phyloP scores from a whole-genome alignment of 164 flowering plant genomes.

The Buxus sempervirens region DNA sequence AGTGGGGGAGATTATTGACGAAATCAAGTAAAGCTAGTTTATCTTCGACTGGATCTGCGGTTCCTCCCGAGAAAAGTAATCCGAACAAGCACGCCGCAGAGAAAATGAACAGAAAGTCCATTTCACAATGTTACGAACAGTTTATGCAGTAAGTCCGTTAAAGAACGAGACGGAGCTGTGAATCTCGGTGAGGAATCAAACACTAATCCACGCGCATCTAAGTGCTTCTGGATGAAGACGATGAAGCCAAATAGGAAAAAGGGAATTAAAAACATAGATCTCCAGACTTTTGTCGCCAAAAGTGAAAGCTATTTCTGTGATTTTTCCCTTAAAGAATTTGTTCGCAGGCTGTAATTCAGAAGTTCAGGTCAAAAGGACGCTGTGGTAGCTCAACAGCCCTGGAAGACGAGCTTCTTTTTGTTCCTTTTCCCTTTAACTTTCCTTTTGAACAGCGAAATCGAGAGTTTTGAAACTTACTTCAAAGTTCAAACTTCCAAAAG shows the following conservation, averaged over 20 bases:
- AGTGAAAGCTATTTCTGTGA: conserved; percentile 10
- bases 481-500: no score
- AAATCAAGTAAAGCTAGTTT: conserved; percentile 74
- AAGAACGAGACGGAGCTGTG: conserved; percentile 1
- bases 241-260: neutral
- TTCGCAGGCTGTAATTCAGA: neutral
- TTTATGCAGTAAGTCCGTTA: neutral
- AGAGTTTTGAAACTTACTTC: neutral
- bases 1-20: conserved; percentile 31
- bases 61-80: neutral
- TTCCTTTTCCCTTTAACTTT: neutral
- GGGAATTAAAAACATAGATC: neutral
- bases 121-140: neutral
- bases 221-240: neutral
- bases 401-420: neutral
- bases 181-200: neutral
- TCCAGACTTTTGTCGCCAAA: conserved; percentile 2
- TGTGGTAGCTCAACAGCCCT: neutral
- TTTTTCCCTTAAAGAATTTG: neutral
- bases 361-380: neutral
- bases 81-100: conserved; percentile 1
- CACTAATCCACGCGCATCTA: neutral
- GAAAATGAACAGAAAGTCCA: conserved; percentile 12
- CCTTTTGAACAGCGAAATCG: neutral
- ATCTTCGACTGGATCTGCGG: conserved; percentile 40